Evolutionary conservation across 441 rosid genomes (phyloP), one percentile per base, ranked within the genome.

Genomic region (Croton laevigatus): DNA sequence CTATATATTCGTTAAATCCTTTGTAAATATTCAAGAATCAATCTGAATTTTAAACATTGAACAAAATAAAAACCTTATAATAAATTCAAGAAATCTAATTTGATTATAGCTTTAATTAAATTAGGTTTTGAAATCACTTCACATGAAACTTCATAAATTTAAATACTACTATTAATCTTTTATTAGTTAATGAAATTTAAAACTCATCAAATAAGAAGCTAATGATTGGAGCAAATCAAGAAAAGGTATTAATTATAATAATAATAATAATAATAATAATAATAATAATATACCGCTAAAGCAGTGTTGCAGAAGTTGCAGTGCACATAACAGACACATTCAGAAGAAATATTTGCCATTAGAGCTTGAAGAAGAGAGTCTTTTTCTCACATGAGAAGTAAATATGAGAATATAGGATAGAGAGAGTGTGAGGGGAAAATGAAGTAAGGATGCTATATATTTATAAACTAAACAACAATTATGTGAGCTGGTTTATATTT

Each of bases 221-320:
- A 74, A 11, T 4, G 44, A 40, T 8, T 40, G 1, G 7, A 40
- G 44, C 10, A 40, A 40, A 40, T 40, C 44, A 40, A 40, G 44
- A 40, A 3, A 27, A 27, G 3, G 9, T 5, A 40, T 5, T 1
- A 40, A 7, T 6, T 7, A 40, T 40, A 4, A 40, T 6, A 40
- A 5, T 40, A 4, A 6, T 4, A n/a, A n/a, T n/a, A n/a, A 40
- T 40, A 40, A 40, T 40, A 6, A 27, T 27, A 27, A 27, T 27
- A 27, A n/a, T 10, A 61, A 53, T 14, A 32, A 62, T 86, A 62
- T 86, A 93, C 97, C 93, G 89, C 98, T 79, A 94, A 81, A 74
- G 82, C 79, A 68, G 97, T 90, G 87, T 83, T 89, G 97, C 98
- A 94, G 90, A 90, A 84, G 92, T 76, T 90, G 96, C 98, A 94